These are phyloP conservation scores for Pleurotus pulmonarius DNA, from an alignment of 768 basidiomycete genomes.

Conservation along the genomic window DNA sequence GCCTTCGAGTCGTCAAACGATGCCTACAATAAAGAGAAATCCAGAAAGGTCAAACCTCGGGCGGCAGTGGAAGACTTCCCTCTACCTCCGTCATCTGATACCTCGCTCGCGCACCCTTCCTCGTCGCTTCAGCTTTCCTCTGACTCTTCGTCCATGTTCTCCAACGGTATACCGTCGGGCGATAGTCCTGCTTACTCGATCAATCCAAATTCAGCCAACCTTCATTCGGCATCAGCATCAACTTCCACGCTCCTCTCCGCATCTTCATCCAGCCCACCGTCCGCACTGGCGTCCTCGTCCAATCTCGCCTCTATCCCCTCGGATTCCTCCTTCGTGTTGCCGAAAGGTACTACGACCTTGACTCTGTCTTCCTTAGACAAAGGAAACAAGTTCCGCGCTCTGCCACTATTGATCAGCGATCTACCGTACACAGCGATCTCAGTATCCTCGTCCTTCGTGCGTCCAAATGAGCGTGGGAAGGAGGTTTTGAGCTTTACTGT, in stretches of 20 bases:
- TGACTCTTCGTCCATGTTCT: slow-evolving; percentile 15
- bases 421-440: slow-evolving; percentile 66
- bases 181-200: background rate
- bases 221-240: background rate
- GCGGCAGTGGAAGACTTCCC: slow-evolving; percentile 50
- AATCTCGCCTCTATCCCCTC: slow-evolving; percentile 2
- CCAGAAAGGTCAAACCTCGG: slow-evolving; percentile 29
- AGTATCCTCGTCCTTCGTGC: slow-evolving; percentile 81
- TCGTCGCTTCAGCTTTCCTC: background rate
- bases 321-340: background rate
- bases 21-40: slow-evolving; percentile 11
- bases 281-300: background rate
- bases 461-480: slow-evolving; percentile 86
- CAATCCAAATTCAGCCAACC: background rate
- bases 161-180: slow-evolving; percentile 14
- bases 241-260: background rate
- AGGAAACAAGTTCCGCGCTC: slow-evolving; percentile 52
- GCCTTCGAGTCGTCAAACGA: background rate
- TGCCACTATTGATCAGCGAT: slow-evolving; percentile 67
- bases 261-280: background rate
- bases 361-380: slow-evolving; percentile 8
- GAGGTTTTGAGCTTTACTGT: slow-evolving; percentile 91
- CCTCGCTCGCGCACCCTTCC: slow-evolving; percentile 1
- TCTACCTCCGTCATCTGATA: slow-evolving; percentile 33
- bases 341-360: background rate